Evolutionary conservation across 768 basidiomycete species (phyloP).

Genomic region (Daedaleopsis nitida): DNA sequence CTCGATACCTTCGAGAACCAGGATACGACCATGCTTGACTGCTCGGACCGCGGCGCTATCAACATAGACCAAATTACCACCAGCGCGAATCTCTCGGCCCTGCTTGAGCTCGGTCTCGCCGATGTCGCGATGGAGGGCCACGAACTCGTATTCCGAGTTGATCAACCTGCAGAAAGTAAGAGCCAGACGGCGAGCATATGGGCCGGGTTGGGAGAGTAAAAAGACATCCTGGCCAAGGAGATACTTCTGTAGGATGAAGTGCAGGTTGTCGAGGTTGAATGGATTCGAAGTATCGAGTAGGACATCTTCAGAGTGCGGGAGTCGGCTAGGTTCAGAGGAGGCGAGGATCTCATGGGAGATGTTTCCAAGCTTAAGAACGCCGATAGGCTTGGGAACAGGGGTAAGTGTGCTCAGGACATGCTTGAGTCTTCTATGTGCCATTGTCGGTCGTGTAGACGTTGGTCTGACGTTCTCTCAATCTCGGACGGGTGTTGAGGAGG

Average conservation of each 20-base stretch:
- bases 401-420: slow-evolving; percentile 48
- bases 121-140: slow-evolving; percentile 66
- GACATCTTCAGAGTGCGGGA: slow-evolving; percentile 44
- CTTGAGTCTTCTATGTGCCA: slow-evolving; percentile 43
- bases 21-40: slow-evolving; percentile 62
- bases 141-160: slow-evolving; percentile 70
- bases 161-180: slow-evolving; percentile 62
- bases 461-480: neutral
- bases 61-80: slow-evolving; percentile 65
- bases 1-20: slow-evolving; percentile 71
- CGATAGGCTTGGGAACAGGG: slow-evolving; percentile 44
- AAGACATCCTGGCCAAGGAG: slow-evolving; percentile 69
- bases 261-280: slow-evolving; percentile 57
- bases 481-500: no score
- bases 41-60: slow-evolving; percentile 69
- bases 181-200: slow-evolving; percentile 62
- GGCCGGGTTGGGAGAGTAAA: slow-evolving; percentile 65
- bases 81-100: slow-evolving; percentile 62
- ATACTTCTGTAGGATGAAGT: slow-evolving; percentile 70
- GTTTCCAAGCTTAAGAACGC: slow-evolving; percentile 57
- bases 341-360: slow-evolving; percentile 57
- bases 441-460: neutral
- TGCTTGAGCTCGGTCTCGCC: slow-evolving; percentile 77
- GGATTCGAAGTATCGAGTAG: slow-evolving; percentile 54
- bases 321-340: slow-evolving; percentile 47